Percentiles rank a stretch among this genome's conserved stretches.
phyloP scores from a whole-genome alignment of 1,139 yeast genomes.

The Taiozyma onychis region DNA sequence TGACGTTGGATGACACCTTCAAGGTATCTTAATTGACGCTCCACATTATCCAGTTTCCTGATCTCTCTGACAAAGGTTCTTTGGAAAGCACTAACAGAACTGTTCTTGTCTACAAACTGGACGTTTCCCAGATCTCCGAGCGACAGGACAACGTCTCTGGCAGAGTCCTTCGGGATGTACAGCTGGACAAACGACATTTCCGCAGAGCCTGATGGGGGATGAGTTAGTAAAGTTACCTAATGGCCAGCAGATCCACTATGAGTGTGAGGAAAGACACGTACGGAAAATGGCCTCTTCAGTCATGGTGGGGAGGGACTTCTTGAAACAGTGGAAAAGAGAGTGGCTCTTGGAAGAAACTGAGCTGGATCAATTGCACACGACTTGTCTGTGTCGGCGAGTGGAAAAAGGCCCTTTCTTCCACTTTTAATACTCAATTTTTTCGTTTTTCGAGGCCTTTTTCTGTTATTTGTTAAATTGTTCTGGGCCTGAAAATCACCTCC shows the following conservation, averaged over 20 bases:
- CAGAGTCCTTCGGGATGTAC: constrained; percentile 66
- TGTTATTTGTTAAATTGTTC: too few species aligned
- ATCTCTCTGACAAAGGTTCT: constrained; percentile 67
- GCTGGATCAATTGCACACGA: neutral
- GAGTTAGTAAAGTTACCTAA: constrained; percentile 2
- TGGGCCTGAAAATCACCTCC: neutral
- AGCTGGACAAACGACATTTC: constrained; percentile 73
- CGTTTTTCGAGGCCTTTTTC: neutral
- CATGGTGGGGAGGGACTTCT: neutral
- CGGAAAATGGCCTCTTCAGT: constrained; percentile 24
- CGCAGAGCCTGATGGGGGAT: constrained; percentile 45
- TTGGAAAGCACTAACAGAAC: constrained; percentile 64
- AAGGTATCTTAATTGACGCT: constrained; percentile 55
- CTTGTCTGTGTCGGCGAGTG: neutral
- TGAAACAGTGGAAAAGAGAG: too few species aligned
- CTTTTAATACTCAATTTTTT: neutral
- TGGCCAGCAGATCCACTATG: neutral
- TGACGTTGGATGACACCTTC: constrained; percentile 37
- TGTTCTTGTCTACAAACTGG: constrained; percentile 67
- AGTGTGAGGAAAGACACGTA: constrained; percentile 9
- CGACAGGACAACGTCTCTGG: constrained; percentile 59
- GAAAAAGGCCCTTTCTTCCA: too few species aligned
- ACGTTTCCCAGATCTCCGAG: constrained; percentile 60
- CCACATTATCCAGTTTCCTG: constrained; percentile 60
- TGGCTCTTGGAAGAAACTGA: too few species aligned